phyloP scores from a whole-genome alignment of 768 basidiomycete species.

The Tulasnella sp. region DNA sequence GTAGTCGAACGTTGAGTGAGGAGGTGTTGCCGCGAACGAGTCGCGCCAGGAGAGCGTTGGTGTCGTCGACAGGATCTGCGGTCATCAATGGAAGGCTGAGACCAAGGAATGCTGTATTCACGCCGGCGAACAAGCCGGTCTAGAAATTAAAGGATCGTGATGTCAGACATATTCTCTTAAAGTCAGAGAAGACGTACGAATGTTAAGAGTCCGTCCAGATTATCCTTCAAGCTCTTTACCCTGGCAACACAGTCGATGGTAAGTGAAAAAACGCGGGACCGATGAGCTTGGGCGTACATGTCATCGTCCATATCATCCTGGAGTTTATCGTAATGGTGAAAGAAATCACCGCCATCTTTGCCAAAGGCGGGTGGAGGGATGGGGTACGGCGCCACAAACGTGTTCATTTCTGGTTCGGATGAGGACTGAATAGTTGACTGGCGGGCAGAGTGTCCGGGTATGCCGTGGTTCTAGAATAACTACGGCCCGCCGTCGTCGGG shows the following conservation, averaged over 20 bases:
- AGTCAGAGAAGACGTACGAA: not conserved
- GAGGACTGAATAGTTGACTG: not conserved
- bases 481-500: constrained; percentile 3
- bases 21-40: constrained; percentile 14
- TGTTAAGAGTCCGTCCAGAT: constrained; percentile 16
- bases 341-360: constrained; percentile 4
- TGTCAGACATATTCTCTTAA: not conserved
- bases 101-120: constrained; percentile 28
- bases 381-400: not conserved
- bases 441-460: not conserved
- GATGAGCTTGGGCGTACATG: not conserved
- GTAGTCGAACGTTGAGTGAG: constrained; percentile 7
- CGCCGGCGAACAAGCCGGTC: constrained; percentile 32
- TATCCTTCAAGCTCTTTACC: constrained; percentile 7
- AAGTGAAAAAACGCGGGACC: not conserved
- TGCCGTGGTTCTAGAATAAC: not conserved
- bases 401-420: not conserved
- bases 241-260: not conserved
- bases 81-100: constrained; percentile 11
- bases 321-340: constrained; percentile 6
- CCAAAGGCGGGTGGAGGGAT: not conserved
- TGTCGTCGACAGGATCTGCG: constrained; percentile 22
- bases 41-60: constrained; percentile 25
- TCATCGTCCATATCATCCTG: constrained; percentile 13
- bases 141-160: not conserved